These are phyloP conservation scores for Raphanus sativus DNA, from an alignment of 345 rosid genomes.

Conservation along the genomic window DNA sequence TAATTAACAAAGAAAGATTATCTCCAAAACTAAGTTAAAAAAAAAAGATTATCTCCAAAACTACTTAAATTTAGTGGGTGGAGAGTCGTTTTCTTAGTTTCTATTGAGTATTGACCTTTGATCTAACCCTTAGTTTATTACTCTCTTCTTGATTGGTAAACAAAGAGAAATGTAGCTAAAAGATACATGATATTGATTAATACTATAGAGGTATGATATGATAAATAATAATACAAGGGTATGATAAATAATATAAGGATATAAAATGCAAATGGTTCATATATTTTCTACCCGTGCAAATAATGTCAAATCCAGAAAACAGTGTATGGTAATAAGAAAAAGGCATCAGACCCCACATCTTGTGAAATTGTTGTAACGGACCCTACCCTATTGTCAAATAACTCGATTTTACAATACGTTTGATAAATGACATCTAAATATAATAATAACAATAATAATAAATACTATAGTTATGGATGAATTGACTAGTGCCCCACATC, in stretches of 20 bases:
- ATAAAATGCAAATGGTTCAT: no score
- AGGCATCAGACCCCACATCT: slow-evolving; percentile 36
- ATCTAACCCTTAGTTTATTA: slow-evolving; percentile 29
- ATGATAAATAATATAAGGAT: no score
- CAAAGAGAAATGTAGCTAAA: slow-evolving; percentile 21
- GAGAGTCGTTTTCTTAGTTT: slow-evolving; percentile 58
- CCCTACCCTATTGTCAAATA: slow-evolving; percentile 50
- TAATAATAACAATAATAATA: slow-evolving; percentile 14
- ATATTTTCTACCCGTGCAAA: slow-evolving; percentile 29
- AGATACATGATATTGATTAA: not conserved
- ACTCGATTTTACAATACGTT: slow-evolving; percentile 29
- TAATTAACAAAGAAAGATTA: slow-evolving; percentile 28
- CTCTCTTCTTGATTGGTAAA: slow-evolving; percentile 26
- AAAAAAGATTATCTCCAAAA: no score
- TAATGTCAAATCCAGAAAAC: slow-evolving; percentile 29
- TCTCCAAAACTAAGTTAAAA: no score
- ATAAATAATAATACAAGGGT: no score
- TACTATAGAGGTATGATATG: not conserved
- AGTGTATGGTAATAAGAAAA: slow-evolving; percentile 29
- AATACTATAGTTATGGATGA: slow-evolving; percentile 34
- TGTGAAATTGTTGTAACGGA: slow-evolving; percentile 39
- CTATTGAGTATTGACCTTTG: slow-evolving; percentile 27
- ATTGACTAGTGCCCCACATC: slow-evolving; percentile 43
- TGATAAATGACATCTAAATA: slow-evolving; percentile 21
- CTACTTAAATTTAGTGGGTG: slow-evolving; percentile 45